phyloP scores from a whole-genome alignment of 257 asterid genomes.

The Solanum virginianum region DNA sequence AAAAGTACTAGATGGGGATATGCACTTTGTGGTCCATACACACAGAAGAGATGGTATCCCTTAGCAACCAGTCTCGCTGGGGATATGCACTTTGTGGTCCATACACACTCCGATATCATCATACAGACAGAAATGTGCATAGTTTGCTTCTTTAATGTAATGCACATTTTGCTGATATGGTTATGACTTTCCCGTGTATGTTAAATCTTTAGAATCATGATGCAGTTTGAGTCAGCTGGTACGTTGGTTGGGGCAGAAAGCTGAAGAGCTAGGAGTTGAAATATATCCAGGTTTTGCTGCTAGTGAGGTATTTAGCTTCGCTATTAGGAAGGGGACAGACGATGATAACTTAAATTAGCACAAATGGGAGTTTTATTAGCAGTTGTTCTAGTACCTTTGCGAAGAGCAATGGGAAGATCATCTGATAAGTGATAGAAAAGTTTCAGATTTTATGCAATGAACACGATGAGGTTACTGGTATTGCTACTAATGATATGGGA shows the following conservation, averaged over 20 bases:
- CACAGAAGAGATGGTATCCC: too few relatives aligned
- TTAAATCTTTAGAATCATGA: conserved; percentile 5
- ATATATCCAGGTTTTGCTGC: conserved; percentile 99
- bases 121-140: neutral
- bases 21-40: neutral
- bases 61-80: too few relatives aligned
- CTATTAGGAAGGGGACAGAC: too few relatives aligned
- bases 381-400: too few relatives aligned
- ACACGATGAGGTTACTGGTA: conserved; percentile 62
- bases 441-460: conserved; percentile 60
- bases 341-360: too few relatives aligned
- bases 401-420: too few relatives aligned
- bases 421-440: too few relatives aligned
- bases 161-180: neutral
- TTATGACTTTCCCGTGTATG: neutral
- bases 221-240: conserved; percentile 92
- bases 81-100: neutral
- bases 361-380: too few relatives aligned
- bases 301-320: conserved; percentile 57
- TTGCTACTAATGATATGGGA: conserved; percentile 98
- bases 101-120: neutral
- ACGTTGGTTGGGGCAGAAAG: conserved; percentile 87
- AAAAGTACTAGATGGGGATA: neutral
- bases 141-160: neutral
- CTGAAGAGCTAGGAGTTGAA: conserved; percentile 97